Evolutionary conservation across 306 rosid genomes (phyloP).

Genomic region (Purshia tridentata): DNA sequence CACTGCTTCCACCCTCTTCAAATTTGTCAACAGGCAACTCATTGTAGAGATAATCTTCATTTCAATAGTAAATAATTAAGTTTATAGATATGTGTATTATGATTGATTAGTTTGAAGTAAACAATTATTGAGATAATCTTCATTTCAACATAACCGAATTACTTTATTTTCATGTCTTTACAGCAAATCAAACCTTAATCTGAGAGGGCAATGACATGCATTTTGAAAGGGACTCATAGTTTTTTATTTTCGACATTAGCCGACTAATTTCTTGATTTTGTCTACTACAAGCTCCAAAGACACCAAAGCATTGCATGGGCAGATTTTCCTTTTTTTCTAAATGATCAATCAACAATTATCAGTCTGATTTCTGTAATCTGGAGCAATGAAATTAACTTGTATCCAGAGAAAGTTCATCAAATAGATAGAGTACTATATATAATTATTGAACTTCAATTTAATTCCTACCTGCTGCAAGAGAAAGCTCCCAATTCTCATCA

Average conservation of each 20-base stretch:
- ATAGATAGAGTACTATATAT: not conserved
- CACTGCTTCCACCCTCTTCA: not conserved
- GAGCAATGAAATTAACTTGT: not conserved
- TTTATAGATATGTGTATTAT: not conserved
- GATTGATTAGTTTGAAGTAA: not conserved
- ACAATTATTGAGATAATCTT: not conserved
- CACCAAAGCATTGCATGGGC: too few relatives aligned
- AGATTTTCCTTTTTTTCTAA: too few relatives aligned
- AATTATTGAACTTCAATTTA: not conserved
- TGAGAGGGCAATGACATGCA: too few relatives aligned
- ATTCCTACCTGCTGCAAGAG: constrained; percentile 32
- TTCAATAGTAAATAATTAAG: too few relatives aligned
- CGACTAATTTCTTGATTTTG: too few relatives aligned
- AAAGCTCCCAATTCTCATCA: constrained; percentile 36
- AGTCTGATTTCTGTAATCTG: not conserved
- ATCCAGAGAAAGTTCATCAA: not conserved
- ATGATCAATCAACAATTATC: not conserved
- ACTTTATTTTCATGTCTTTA: not conserved
- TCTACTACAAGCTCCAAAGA: too few relatives aligned
- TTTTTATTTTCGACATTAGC: too few relatives aligned
- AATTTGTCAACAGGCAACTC: too few relatives aligned
- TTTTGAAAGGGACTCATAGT: too few relatives aligned
- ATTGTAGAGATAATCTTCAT: too few relatives aligned
- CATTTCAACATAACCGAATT: not conserved
- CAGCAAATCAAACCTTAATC: too few relatives aligned